These are phyloP conservation scores for Scedosporium aurantiacum DNA, from an alignment of 2,329 filamentous ascomycete genomes.

Conservation along the genomic window DNA sequence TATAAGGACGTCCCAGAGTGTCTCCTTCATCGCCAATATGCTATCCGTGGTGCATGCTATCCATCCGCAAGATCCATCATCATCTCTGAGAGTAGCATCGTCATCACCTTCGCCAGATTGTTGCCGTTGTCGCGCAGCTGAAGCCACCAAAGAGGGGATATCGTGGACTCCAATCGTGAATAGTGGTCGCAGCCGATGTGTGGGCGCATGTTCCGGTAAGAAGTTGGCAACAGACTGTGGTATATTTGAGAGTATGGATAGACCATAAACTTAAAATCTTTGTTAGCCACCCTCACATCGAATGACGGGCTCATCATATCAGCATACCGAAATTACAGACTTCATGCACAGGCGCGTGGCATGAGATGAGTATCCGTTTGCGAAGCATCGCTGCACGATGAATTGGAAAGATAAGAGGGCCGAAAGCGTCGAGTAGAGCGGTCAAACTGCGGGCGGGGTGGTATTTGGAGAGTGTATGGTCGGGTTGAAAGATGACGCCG, in stretches of 20 bases:
- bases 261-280: conserved; percentile 63
- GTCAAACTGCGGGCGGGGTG: conserved; percentile 82
- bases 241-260: conserved; percentile 86
- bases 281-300: background rate
- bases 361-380: conserved; percentile 79
- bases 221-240: conserved; percentile 61
- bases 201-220: conserved; percentile 50
- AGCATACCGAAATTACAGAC: conserved; percentile 77
- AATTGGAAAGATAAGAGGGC: conserved; percentile 83
- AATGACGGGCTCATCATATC: background rate
- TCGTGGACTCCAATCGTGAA: conserved; percentile 92
- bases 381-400: conserved; percentile 77
- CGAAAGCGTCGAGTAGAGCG: conserved; percentile 69
- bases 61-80: conserved; percentile 42
- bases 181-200: conserved; percentile 64
- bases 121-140: background rate
- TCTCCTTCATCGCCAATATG: conserved; percentile 75
- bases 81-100: background rate
- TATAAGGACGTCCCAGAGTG: conserved; percentile 82
- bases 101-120: background rate
- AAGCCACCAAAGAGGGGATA: conserved; percentile 58
- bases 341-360: conserved; percentile 73
- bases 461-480: conserved; percentile 59
- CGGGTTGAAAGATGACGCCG: conserved; percentile 43
- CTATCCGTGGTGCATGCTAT: conserved; percentile 93